A percentile compares a stretch with the other conserved stretches of the same genome.
These are phyloP conservation scores for Stephania japonica DNA, from an alignment of 164 flowering plant genomes.

Conservation along the genomic window DNA sequence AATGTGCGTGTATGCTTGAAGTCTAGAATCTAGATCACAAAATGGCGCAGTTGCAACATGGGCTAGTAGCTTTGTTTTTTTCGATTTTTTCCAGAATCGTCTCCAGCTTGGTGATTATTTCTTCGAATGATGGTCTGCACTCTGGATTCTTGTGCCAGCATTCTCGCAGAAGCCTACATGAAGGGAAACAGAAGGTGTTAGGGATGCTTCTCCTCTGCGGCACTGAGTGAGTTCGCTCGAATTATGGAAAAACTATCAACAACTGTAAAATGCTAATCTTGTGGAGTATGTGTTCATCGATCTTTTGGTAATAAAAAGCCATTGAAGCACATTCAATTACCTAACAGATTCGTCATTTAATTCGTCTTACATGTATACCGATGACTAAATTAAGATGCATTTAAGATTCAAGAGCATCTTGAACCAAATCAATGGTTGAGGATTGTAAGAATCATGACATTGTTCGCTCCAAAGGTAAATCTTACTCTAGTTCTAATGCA, in stretches of 20 bases:
- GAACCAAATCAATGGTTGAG: too few relatives aligned
- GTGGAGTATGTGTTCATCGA: not conserved
- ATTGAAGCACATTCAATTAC: not conserved
- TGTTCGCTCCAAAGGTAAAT: not conserved
- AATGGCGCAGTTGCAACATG: slow-evolving; percentile 30
- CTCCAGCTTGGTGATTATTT: slow-evolving; percentile 41
- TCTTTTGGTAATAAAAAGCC: not conserved
- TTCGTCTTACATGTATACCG: not conserved
- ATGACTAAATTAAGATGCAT: not conserved
- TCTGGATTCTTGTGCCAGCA: slow-evolving; percentile 68
- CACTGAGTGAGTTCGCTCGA: not conserved
- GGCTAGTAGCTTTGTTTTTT: slow-evolving; percentile 11
- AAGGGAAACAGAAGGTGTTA: not conserved
- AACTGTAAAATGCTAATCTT: not conserved
- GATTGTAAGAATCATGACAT: too few relatives aligned
- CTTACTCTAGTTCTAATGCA: not conserved
- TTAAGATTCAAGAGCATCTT: not conserved
- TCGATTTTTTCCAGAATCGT: slow-evolving; percentile 27
- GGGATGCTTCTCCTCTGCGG: not conserved
- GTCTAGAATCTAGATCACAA: slow-evolving; percentile 13
- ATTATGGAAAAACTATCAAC: not conserved
- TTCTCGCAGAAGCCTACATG: slow-evolving; percentile 38
- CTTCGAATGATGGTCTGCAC: slow-evolving; percentile 46
- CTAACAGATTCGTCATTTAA: not conserved
- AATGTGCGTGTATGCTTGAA: not conserved